Percentiles rank a stretch among this genome's conserved stretches.
These are phyloP conservation scores for Cytospora schulzeri DNA, from an alignment of 2,329 filamentous ascomycete species.

Conservation along the genomic window DNA sequence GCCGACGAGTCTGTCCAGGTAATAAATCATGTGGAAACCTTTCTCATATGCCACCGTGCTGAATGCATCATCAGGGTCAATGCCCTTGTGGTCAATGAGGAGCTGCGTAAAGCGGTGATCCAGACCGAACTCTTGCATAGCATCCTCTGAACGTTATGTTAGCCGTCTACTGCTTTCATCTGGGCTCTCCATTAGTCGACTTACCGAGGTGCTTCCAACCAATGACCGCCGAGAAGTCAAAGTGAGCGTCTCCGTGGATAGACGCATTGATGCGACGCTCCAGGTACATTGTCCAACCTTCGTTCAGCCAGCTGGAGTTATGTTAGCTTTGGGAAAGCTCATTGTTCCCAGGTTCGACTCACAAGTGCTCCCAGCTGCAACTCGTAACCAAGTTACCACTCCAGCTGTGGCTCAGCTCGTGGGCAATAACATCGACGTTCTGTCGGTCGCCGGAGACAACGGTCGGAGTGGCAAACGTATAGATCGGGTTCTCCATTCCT, in stretches of 20 bases:
- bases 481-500: constrained; percentile 89
- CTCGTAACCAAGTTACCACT: constrained; percentile 84
- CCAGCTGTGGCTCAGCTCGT: constrained; percentile 78
- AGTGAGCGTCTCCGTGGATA: constrained; percentile 80
- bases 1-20: constrained; percentile 83
- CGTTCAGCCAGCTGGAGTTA: constrained; percentile 64
- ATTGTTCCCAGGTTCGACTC: constrained; percentile 35
- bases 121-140: constrained; percentile 74
- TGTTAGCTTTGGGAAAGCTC: constrained; percentile 9
- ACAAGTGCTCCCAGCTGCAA: constrained; percentile 81
- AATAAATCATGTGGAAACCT: constrained; percentile 91
- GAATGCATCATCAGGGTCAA: constrained; percentile 95
- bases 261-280: constrained; percentile 80
- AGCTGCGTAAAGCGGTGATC: constrained; percentile 94
- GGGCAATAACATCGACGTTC: constrained; percentile 95
- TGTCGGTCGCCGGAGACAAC: constrained; percentile 78
- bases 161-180: constrained; percentile 27
- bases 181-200: constrained; percentile 26
- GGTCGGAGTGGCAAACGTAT: constrained; percentile 78
- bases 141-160: constrained; percentile 59
- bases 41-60: constrained; percentile 94
- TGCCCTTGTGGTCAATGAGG: constrained; percentile 81
- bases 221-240: constrained; percentile 93
- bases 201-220: constrained; percentile 84
- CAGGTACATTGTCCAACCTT: constrained; percentile 93